phyloP scores from a whole-genome alignment of 2,329 filamentous ascomycete genomes.

The Bipolaris victoriae region DNA sequence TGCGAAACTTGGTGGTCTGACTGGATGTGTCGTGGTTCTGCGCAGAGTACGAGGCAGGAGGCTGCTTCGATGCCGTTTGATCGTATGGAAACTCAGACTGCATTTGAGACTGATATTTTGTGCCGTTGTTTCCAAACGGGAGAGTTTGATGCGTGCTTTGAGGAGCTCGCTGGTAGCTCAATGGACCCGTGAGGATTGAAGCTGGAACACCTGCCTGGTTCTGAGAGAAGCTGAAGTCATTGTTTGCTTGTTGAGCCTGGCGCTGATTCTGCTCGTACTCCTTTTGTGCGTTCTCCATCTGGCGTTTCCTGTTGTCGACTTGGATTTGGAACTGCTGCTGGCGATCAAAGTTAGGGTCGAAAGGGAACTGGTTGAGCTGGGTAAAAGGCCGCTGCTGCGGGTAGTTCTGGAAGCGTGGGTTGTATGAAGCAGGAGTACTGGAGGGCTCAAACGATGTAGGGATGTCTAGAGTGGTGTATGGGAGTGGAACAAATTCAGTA shows the following conservation, averaged over 20 bases:
- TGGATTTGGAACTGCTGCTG: neutral
- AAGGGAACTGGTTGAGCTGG: neutral
- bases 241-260: neutral
- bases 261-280: neutral
- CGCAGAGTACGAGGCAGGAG: neutral
- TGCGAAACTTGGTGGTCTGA: too few species aligned
- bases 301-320: neutral
- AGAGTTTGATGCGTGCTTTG: neutral
- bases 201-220: neutral
- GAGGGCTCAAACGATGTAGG: neutral
- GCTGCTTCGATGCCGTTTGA: neutral
- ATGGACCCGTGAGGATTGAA: neutral
- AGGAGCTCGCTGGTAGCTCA: conserved; percentile 4
- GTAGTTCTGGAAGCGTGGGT: neutral
- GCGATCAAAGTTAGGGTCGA: neutral
- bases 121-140: neutral
- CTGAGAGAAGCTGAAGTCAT: neutral
- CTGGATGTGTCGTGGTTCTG: neutral
- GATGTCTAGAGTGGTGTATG: neutral
- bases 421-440: neutral
- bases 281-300: neutral
- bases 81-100: neutral
- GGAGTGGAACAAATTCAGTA: neutral
- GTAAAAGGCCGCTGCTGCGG: neutral
- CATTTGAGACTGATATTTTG: neutral